Evolutionary conservation across 345 rosid genomes (phyloP), one percentile per base, ranked within the genome.

Genomic region (Gossypium turneri): DNA sequence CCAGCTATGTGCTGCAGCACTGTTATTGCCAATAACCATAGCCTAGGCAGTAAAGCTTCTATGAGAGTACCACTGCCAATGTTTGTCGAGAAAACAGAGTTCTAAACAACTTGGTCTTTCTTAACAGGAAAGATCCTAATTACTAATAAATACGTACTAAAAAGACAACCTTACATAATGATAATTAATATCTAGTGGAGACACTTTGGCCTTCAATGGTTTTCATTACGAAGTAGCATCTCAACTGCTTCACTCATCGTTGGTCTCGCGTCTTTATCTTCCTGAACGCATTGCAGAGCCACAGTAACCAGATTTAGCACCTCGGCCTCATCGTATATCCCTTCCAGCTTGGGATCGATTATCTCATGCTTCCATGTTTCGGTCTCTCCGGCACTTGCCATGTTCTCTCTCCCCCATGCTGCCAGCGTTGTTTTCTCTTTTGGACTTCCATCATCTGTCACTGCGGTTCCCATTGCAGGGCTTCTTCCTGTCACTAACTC

Each of bases 241-340:
- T 80, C 78, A 16, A 81, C 66, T 2, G 66, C 86, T 16, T 70
- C 57, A 44, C 79, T 17, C 84, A 83, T 83, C 19, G 79, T 62
- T 2, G 82, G 86, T 13, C 86, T 75, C 22, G 67, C 74, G 12
- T 83, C 71, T n/a, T 47, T 78, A 9, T 66, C 78, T 25, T 78
- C 80, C 9, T 73, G 38, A 0, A 76, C 77, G 50, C 86, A 83
- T 48, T 61, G 53, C 16, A 81, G 41, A 17, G 82, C 84, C 29
- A 76, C 78, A 0, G 5, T 24, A 57, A 83, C 77, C 58, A 81
- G 47, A 59, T 47, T 66, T 67, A 4, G 29, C 65, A 76, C 38
- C 72, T 74, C 12, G 2, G 24, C 51, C 12, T 15, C 10, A 15
- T 73, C 82, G 70, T 44, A 68, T 20, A 66, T 58, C 0, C 70